Evolutionary conservation across 2,329 filamentous ascomycete species (phyloP), one percentile per base, ranked within the genome.

Genomic region (Colletotrichum sansevieriae): DNA sequence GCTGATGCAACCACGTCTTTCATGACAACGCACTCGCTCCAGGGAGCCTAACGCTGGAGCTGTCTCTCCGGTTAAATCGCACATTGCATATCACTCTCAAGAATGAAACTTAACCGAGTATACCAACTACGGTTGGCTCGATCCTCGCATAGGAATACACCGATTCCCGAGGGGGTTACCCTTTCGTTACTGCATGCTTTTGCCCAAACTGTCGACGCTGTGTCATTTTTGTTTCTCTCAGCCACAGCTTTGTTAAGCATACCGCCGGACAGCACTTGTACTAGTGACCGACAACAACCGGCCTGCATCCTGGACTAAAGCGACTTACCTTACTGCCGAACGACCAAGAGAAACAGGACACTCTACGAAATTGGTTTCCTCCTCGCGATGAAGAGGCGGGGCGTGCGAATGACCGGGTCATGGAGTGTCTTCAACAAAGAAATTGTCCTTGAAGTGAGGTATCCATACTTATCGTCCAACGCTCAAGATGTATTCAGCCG

Each of bases 71-170:
- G n/a, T n/a, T 44, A 20, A 20, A 41, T 18, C 57, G 29, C 43
- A 51, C 43, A 29, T 37, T 64, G 41, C 43, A 51, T 22, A 35
- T 49, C 35, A 43, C 62, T 20, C 62, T n/a, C 22, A 59, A 22
- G 18, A 60, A 61, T 44, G 25, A 59, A 58, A 47, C 35, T 18
- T 35, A 13, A 47, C 29, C 56, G 11, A 59, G 41, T 25, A 54
- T 10, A 18, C 25, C 25, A 22, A 59, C 56, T 39, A 43, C 37
- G 10, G 20, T n/a, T 33, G 25, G 15, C 37, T 44, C 37, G 55
- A 58, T 15, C 20, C 49, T 15, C 10, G 49, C n/a, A 11, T 13
- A 29, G 49, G 49, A 25, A 33, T 6, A 10, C 13, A 3, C 29
- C 18, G 22, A 13, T 52, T 12, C 3, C 29, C 15, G 47, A 51